Percentiles rank a stretch among this genome's conserved stretches.
These are phyloP conservation scores for Xylariaceae sp. DNA, from an alignment of 2,329 filamentous ascomycete species.

Conservation along the genomic window DNA sequence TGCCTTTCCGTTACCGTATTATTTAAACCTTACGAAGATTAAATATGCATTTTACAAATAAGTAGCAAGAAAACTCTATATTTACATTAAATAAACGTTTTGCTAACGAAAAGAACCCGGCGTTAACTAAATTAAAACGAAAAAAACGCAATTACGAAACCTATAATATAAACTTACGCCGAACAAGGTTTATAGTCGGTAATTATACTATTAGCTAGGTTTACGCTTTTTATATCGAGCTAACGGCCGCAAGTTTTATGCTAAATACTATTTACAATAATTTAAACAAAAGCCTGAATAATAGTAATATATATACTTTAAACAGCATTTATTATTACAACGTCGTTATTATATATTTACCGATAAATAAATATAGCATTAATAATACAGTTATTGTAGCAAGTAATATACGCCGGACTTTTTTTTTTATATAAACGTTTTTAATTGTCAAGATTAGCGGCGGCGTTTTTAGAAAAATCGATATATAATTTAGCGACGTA, in stretches of 20 bases:
- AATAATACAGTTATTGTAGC: constrained; percentile 29
- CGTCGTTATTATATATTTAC: constrained; percentile 31
- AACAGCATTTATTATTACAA: constrained; percentile 27
- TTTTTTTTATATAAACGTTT: constrained; percentile 29
- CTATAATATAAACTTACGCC: too few species aligned
- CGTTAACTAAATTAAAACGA: too few species aligned
- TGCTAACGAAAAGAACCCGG: too few species aligned
- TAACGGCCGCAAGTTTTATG: constrained; percentile 36
- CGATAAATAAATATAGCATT: constrained; percentile 25
- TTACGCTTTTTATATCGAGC: constrained; percentile 40
- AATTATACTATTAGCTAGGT: constrained; percentile 43
- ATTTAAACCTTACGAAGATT: too few species aligned
- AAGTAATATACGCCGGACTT: constrained; percentile 27
- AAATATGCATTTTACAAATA: too few species aligned
- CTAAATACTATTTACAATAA: constrained; percentile 36
- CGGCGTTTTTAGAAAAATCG: constrained; percentile 30
- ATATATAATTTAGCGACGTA: constrained; percentile 39
- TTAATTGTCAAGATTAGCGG: constrained; percentile 40
- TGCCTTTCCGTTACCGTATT: too few species aligned
- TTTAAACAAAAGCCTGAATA: constrained; percentile 11
- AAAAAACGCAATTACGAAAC: too few species aligned
- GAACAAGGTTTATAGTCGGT: not conserved
- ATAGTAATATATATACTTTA: constrained; percentile 33
- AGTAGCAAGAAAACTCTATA: too few species aligned
- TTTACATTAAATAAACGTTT: too few species aligned